Conservation (phyloP, 495 filamentous ascomycete species). For the Penicillium roqueforti region DNA sequence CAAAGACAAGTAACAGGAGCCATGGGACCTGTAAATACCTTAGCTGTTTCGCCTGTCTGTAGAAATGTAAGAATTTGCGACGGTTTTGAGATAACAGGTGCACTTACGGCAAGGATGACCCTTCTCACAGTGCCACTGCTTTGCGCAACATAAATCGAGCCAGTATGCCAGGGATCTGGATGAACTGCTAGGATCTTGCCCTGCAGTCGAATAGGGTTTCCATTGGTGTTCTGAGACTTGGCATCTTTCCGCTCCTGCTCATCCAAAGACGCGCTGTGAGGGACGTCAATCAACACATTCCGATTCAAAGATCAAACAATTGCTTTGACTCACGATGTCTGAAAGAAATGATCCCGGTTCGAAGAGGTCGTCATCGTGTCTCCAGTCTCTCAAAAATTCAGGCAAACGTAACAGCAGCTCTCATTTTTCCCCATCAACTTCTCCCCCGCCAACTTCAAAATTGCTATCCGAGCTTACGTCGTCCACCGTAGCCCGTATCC, state of each 20-base stretch:
- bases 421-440: conserved; percentile 5
- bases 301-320: background rate
- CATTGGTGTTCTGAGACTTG: conserved; percentile 80
- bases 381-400: background rate
- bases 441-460: conserved; percentile 16
- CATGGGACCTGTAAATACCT: conserved; percentile 65
- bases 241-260: conserved; percentile 66
- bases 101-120: conserved; percentile 72
- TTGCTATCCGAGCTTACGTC: conserved; percentile 36
- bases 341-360: conserved; percentile 78
- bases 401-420: background rate
- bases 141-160: conserved; percentile 74
- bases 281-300: conserved; percentile 9
- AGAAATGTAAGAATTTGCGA: background rate
- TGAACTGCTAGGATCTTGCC: conserved; percentile 81
- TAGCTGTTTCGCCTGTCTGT: conserved; percentile 48
- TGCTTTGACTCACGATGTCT: conserved; percentile 53
- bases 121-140: conserved; percentile 72
- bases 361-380: conserved; percentile 58
- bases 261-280: conserved; percentile 62
- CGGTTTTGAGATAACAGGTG: conserved; percentile 13
- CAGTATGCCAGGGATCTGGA: conserved; percentile 58
- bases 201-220: conserved; percentile 71
- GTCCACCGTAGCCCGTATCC: conserved; percentile 37
- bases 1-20: conserved; percentile 77